Evolutionary conservation across 768 basidiomycete species (phyloP).

Genomic region (Russula sp.): DNA sequence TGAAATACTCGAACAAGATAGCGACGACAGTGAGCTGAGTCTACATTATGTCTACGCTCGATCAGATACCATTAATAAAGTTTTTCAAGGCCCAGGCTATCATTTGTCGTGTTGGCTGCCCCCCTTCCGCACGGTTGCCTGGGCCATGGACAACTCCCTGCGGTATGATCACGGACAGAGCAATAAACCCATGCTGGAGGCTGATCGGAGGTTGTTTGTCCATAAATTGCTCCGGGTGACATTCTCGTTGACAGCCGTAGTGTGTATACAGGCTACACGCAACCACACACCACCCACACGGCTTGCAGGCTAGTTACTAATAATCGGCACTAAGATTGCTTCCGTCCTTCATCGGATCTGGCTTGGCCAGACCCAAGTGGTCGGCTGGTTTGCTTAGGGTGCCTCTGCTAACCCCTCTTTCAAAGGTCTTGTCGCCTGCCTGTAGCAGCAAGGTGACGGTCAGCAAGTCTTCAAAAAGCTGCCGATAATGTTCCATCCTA

Average conservation of each 20-base stretch:
- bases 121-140: neutral
- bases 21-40: neutral
- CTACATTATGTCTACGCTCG: neutral
- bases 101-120: neutral
- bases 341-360: neutral
- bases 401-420: constrained; percentile 5
- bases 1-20: neutral
- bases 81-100: neutral
- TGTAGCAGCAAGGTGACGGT: constrained; percentile 3
- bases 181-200: constrained; percentile 3
- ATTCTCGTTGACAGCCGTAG: constrained; percentile 6
- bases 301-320: neutral
- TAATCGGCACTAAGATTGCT: constrained; percentile 10
- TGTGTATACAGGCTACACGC: constrained; percentile 4
- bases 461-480: constrained; percentile 5
- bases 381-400: neutral
- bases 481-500: neutral
- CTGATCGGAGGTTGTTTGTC: constrained; percentile 15
- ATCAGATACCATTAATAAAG: constrained; percentile 38
- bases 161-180: constrained; percentile 2
- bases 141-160: neutral
- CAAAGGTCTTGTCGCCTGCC: neutral
- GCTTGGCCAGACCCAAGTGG: neutral
- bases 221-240: constrained; percentile 1
- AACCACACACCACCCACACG: neutral